A percentile compares a stretch with the other conserved stretches of the same genome.
Evolutionary conservation across 2,329 filamentous ascomycete species (phyloP).

Genomic region (Penicillium corylophilum): DNA sequence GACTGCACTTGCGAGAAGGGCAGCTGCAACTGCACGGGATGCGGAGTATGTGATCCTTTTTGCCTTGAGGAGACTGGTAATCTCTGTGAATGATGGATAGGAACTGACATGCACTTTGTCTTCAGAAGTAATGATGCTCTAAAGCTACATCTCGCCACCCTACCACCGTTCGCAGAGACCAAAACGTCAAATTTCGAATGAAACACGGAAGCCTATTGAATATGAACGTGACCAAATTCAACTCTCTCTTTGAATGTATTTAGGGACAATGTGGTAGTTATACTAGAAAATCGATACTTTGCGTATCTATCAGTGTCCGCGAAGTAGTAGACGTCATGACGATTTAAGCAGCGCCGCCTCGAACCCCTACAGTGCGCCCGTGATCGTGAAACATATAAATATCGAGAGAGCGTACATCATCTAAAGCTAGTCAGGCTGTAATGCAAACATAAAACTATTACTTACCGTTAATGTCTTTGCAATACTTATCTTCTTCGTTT

Average conservation of each 20-base stretch:
- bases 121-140: conserved; percentile 24
- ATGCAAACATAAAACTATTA: background rate
- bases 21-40: conserved; percentile 38
- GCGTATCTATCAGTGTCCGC: background rate
- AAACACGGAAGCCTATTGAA: background rate
- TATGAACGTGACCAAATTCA: background rate
- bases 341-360: conserved; percentile 21
- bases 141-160: background rate
- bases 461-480: conserved; percentile 53
- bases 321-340: conserved; percentile 8
- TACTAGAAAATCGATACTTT: background rate
- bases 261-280: background rate
- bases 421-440: conserved; percentile 8
- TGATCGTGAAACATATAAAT: conserved; percentile 31
- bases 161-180: background rate
- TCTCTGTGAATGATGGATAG: background rate
- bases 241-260: background rate
- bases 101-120: conserved; percentile 5
- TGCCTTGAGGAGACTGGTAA: background rate
- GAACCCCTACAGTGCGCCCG: conserved; percentile 32
- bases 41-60: conserved; percentile 35
- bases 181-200: background rate
- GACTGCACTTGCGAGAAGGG: conserved; percentile 34
- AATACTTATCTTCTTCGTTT: conserved; percentile 53
- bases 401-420: conserved; percentile 35